A percentile compares a stretch with the other conserved stretches of the same genome.
phyloP scores from a whole-genome alignment of 2,329 filamentous ascomycete species.

The Pseudopyricularia cyperi region DNA sequence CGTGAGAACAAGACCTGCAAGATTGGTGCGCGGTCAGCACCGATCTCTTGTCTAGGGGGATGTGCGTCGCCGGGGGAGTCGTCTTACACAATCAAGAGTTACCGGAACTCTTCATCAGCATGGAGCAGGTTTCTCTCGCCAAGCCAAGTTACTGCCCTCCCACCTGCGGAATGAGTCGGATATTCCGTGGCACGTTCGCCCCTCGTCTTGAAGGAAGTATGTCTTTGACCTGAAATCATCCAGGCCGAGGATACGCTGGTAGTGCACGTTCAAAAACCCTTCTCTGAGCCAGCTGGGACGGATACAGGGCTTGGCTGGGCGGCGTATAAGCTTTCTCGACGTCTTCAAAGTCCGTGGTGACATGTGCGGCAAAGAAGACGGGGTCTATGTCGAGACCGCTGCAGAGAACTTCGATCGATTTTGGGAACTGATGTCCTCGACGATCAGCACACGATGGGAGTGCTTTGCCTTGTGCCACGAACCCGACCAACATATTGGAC shows the following conservation, averaged over 20 bases:
- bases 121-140: constrained; percentile 5
- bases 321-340: constrained; percentile 8
- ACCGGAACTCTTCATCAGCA: not conserved
- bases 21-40: constrained; percentile 1
- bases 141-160: constrained; percentile 5
- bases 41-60: too few species aligned
- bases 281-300: constrained; percentile 6
- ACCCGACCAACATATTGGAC: too few species aligned
- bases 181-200: constrained; percentile 4
- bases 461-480: too few species aligned
- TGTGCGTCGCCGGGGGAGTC: not conserved
- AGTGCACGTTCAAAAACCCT: constrained; percentile 9
- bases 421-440: constrained; percentile 8
- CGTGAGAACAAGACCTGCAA: constrained; percentile 3
- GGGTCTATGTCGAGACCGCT: constrained; percentile 9
- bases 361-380: constrained; percentile 9
- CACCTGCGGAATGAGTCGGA: constrained; percentile 4
- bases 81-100: constrained; percentile 5
- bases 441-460: constrained; percentile 7
- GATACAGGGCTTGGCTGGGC: constrained; percentile 8
- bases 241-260: too few species aligned
- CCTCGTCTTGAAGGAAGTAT: constrained; percentile 5
- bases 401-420: constrained; percentile 5
- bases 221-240: too few species aligned
- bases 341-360: constrained; percentile 8